Base-by-base conservation (phyloP, 257 asterid genomes). In the Vinca minor region DNA sequence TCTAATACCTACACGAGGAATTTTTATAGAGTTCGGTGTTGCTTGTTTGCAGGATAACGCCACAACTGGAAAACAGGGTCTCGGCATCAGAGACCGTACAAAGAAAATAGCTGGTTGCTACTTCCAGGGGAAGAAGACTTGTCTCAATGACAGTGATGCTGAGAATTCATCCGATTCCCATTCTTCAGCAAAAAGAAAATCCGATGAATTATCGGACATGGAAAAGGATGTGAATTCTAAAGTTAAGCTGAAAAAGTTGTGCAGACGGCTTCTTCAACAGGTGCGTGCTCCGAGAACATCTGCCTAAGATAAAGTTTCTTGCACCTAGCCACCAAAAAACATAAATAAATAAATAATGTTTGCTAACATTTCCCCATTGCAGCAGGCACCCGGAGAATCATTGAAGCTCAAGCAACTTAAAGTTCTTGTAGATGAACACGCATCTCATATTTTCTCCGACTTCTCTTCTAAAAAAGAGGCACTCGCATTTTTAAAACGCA, bases 61-160 rank as follows among this genome's bases (percentile, higher is more conserved):
- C 56, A 93, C 96, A 62, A 63, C 95, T 66, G 96, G 98, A 64
- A 93, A 93, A 76, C 97, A 89, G 77, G 98, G 98, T 64, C 88
- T 89, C 58, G 98, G 98, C 56, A 93, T 87, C 75, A 93, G 78
- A 75, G 94, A 79, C 78, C 87, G 82, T 46, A 69, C 86, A 1
- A 93, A 85, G 82, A 93, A 93, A 84, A 71, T 93, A 68, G 86
- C 95, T 31, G 97, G 98, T 68, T 81, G 89, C 80, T 84, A 65
- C 78, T 89, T 85, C 52, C 74, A 84, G 74, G 97, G 98, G 44
- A 93, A 84, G 67, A 93, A 87, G 82, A 93, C 95, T 18, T 79
- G 84, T 54, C 81, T 89, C 31, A 82, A 78, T 65, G 97, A 83
- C 62, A 84, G 85, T 66, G 97, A 93, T 49, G 91, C 18, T 2